Percentiles rank a stretch among this genome's conserved stretches.
These are phyloP conservation scores for Cryphonectria radicalis DNA, from an alignment of 2,329 filamentous ascomycete genomes.

Conservation along the genomic window DNA sequence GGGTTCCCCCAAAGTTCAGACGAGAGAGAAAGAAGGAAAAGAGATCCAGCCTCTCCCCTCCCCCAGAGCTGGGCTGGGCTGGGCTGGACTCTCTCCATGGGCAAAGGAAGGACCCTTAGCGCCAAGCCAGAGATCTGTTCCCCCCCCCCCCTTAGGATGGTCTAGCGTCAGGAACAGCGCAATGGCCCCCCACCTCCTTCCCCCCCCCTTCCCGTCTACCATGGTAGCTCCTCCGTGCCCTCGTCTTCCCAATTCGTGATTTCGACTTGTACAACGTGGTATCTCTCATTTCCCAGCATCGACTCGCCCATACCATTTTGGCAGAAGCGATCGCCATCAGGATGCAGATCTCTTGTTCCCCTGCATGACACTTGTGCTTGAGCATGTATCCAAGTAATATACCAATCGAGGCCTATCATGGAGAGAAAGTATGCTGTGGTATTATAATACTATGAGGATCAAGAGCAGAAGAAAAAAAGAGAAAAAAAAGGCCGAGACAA, in stretches of 20 bases:
- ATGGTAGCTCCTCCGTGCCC: too few species aligned
- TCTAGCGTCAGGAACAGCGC: constrained; percentile 12
- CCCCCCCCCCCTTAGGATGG: neutral
- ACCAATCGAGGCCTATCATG: too few species aligned
- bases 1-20: neutral
- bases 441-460: too few species aligned
- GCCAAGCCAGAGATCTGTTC: neutral
- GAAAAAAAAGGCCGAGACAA: neutral
- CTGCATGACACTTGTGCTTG: neutral
- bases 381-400: too few species aligned
- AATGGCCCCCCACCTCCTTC: neutral
- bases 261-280: neutral
- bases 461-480: too few species aligned
- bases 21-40: neutral
- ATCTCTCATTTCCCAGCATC: neutral
- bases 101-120: neutral
- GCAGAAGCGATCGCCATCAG: neutral
- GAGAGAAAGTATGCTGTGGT: too few species aligned
- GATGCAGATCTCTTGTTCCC: neutral
- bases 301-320: neutral
- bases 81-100: too few species aligned
- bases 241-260: neutral
- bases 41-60: neutral
- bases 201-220: neutral
- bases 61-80: neutral